Conservation (phyloP, 2,329 filamentous ascomycete genomes). For the Cercospora zeina region DNA sequence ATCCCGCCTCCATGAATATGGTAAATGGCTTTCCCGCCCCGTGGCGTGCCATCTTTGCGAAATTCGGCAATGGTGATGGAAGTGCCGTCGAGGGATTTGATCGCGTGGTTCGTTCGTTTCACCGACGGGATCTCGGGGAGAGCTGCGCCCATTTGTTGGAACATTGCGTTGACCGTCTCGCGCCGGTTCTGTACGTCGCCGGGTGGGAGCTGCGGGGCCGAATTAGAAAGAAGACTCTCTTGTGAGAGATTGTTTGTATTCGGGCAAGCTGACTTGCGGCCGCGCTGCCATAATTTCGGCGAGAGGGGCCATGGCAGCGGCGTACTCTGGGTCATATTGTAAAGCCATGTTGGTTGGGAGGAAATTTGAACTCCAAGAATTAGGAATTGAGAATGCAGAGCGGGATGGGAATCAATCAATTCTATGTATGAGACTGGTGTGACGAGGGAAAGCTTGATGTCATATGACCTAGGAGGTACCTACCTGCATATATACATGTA, state of each 20-base stretch:
- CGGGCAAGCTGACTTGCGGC: neutral
- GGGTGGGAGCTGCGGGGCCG: constrained; percentile 14
- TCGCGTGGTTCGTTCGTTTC: constrained; percentile 18
- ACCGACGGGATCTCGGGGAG: constrained; percentile 18
- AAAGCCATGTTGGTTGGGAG: constrained; percentile 20
- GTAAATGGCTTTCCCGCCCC: constrained; percentile 14
- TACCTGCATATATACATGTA: constrained; percentile 3
- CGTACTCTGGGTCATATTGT: constrained; percentile 24
- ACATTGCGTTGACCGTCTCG: constrained; percentile 8
- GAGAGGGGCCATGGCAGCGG: constrained; percentile 22
- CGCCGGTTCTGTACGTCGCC: constrained; percentile 27
- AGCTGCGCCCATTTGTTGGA: neutral
- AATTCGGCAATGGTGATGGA: constrained; percentile 25
- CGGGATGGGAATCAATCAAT: no score
- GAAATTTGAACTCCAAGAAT: neutral
- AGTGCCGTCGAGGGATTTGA: constrained; percentile 19
- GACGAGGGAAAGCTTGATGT: no score
- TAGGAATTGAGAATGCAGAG: no score
- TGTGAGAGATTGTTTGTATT: neutral
- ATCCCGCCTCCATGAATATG: constrained; percentile 28
- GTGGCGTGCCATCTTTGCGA: neutral
- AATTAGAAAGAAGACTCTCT: neutral
- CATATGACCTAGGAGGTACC: no score
- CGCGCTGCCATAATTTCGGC: constrained; percentile 18
- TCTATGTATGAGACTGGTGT: neutral